Percentiles rank a stretch among this genome's conserved stretches.
Conservation (phyloP, 345 rosid species). For the Ailanthus altissimus region DNA sequence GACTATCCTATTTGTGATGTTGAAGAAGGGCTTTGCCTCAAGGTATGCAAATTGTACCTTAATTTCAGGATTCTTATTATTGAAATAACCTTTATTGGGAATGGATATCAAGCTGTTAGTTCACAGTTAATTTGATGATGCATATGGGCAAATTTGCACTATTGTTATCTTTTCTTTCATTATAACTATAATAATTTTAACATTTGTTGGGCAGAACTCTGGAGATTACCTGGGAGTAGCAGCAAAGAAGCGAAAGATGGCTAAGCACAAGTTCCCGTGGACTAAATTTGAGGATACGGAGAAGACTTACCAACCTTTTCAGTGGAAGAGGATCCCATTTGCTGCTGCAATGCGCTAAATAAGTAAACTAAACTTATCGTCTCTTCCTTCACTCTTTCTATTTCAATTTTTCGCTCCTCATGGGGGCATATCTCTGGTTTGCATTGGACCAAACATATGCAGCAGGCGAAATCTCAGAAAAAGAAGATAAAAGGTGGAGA, state of each 20-base stretch:
- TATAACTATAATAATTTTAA: neutral
- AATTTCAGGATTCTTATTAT: neutral
- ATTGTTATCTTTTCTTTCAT: neutral
- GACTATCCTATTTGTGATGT: constrained; percentile 70
- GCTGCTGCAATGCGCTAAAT: constrained; percentile 45
- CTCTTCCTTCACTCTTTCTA: neutral
- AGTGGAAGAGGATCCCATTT: constrained; percentile 59
- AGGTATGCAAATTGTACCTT: constrained; percentile 36
- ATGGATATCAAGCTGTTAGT: too few relatives aligned
- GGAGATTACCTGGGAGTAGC: constrained; percentile 57
- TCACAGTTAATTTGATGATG: neutral
- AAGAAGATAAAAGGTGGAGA: neutral
- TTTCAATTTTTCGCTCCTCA: neutral
- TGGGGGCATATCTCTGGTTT: neutral
- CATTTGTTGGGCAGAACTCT: constrained; percentile 31
- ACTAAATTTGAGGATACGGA: constrained; percentile 38
- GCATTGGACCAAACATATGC: neutral
- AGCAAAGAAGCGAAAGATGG: constrained; percentile 54
- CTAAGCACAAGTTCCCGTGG: constrained; percentile 69
- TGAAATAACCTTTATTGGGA: too few relatives aligned
- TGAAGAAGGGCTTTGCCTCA: constrained; percentile 61
- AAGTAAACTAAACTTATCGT: neutral
- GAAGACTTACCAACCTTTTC: constrained; percentile 37
- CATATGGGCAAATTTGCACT: neutral
- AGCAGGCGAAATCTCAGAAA: constrained; percentile 20